Evolutionary conservation across 169 alveolate genomes (phyloP).

Genomic region (Plasmodium fragile): DNA sequence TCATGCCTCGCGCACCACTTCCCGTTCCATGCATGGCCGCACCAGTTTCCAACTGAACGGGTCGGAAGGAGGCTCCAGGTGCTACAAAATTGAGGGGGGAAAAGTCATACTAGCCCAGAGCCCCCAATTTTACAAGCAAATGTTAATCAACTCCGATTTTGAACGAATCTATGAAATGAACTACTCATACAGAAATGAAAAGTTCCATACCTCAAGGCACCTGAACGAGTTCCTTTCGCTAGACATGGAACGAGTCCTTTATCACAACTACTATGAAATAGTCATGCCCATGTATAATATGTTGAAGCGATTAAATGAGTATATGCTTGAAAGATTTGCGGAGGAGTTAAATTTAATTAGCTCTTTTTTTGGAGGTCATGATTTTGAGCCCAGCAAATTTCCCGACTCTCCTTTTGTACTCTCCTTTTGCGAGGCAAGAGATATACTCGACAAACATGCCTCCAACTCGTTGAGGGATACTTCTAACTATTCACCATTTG

Average conservation of each 20-base stretch:
- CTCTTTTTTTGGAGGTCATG: not conserved
- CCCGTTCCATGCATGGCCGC: not conserved
- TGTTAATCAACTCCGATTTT: conserved; percentile 41
- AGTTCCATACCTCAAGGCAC: conserved; percentile 35
- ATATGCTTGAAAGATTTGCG: not conserved
- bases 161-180: conserved; percentile 39
- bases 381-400: not conserved
- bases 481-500: not conserved
- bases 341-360: conserved; percentile 2
- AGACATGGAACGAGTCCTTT: conserved; percentile 28
- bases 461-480: not conserved
- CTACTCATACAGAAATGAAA: conserved; percentile 53
- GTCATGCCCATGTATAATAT: conserved; percentile 32
- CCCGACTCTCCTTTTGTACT: conserved; percentile 9
- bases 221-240: conserved; percentile 48
- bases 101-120: conserved; percentile 42
- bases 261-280: conserved; percentile 43
- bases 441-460: conserved; percentile 12
- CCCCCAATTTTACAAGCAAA: conserved; percentile 54
- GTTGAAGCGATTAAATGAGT: not conserved
- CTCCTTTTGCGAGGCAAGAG: conserved; percentile 48
- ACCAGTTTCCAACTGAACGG: not conserved
- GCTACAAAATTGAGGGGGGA: conserved; percentile 30
- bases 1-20: not conserved
- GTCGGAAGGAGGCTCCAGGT: conserved; percentile 38